Evolutionary conservation across 148 eudicot genomes (phyloP), one percentile per base, ranked within the genome.

Genomic region (Fagopyrum tataricum): DNA sequence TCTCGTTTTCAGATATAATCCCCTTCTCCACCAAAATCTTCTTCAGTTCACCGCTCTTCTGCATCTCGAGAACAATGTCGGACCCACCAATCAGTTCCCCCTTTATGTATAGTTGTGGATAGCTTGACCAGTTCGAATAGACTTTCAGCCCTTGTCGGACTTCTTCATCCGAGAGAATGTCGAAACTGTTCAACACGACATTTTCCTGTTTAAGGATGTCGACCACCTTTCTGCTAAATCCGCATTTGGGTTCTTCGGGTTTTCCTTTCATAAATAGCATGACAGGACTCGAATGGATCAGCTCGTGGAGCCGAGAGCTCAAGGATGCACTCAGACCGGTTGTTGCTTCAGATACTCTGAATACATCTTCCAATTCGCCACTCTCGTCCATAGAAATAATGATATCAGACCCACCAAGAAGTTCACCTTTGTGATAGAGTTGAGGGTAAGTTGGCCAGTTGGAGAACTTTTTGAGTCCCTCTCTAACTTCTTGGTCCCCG

Each of bases 381-480:
- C 87, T 81, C 68, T 95, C 96, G 31, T 95, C 94, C 99, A 95
- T 90, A 44, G 97, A 84, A 47, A 84, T 87, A 47, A 51, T 77
- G 40, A 95, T 92, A 78, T 95, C 97, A 69, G 84, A 84, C 24
- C 99, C 99, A 78, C 99, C 99, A 66, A 95, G 81, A 44, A 95
- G 91, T 79, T 95, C 99, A 42, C 97, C 99, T 59, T 95, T 88
- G 76, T 90, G 85, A 83, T 95, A 92, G 37, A 95, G 89, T 79
- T 95, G 99, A 76, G 99, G 99, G 82, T 80, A 95, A 2, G 99
- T 95, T 40, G 99, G 99, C 99, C 99, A 95, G 79, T 92, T 88
- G 51, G 96, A 90, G 71, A 88, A 92, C 71, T 92, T 95, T 79
- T 95, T 95, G 80, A 96, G 79, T 37, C 96, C 99, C 76, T 96